phyloP scores from a whole-genome alignment of 164 flowering plant genomes.

The Tinospora cordifolia region DNA sequence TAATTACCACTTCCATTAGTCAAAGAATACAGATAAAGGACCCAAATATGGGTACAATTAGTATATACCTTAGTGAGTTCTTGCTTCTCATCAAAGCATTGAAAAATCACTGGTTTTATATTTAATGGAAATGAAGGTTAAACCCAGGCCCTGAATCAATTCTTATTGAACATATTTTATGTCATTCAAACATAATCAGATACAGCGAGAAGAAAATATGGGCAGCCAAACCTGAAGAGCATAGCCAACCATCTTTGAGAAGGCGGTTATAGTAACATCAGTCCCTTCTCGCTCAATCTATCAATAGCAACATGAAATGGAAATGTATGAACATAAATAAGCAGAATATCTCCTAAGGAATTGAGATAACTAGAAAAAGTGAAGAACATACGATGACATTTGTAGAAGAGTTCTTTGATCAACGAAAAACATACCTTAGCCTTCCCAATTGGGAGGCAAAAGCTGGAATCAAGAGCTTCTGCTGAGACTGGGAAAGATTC shows the following conservation, averaged over 20 bases:
- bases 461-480: slow-evolving; percentile 85
- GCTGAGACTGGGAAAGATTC: slow-evolving; percentile 82
- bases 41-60: too few species aligned
- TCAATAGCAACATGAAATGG: slow-evolving; percentile 6
- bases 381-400: not conserved
- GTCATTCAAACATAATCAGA: not conserved
- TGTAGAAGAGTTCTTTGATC: not conserved
- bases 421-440: slow-evolving; percentile 55
- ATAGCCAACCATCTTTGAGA: slow-evolving; percentile 88
- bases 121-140: too few species aligned
- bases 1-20: not conserved
- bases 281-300: slow-evolving; percentile 88
- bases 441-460: slow-evolving; percentile 79
- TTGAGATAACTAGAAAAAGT: too few species aligned
- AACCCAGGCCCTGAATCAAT: not conserved
- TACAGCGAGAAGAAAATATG: not conserved
- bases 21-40: not conserved
- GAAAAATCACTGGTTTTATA: too few species aligned
- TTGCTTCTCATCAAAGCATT: too few species aligned
- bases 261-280: slow-evolving; percentile 80
- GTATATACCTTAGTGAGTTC: too few species aligned
- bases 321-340: not conserved
- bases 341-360: not conserved
- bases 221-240: slow-evolving; percentile 62
- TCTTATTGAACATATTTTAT: not conserved